Evolutionary conservation across 495 filamentous ascomycete genomes (phyloP).

Genomic region (Xylaria scruposa): DNA sequence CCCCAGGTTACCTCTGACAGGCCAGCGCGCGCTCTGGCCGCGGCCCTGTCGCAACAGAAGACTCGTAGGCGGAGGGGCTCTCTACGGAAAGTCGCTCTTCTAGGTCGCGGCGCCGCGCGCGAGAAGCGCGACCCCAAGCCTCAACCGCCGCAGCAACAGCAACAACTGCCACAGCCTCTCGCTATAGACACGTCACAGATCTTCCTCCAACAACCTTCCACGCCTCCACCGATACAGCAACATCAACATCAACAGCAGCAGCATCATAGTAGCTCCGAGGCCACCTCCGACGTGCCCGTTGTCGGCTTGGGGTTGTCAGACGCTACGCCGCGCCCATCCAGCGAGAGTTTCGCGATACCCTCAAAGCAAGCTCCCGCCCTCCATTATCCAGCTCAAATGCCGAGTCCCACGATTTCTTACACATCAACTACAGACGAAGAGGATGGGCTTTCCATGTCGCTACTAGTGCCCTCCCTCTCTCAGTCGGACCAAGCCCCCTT

Average conservation of each 20-base stretch:
- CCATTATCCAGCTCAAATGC: slow-evolving; percentile 43
- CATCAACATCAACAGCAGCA: slow-evolving; percentile 6
- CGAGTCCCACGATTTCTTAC: slow-evolving; percentile 66
- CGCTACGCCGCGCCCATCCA: slow-evolving; percentile 53
- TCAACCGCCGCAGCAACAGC: slow-evolving; percentile 12
- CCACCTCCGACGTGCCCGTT: slow-evolving; percentile 30
- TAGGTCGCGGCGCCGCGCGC: slow-evolving; percentile 70
- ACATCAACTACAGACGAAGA: slow-evolving; percentile 83
- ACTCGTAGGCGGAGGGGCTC: slow-evolving; percentile 80
- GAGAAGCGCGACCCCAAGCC: slow-evolving; percentile 60
- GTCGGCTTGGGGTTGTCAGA: slow-evolving; percentile 59
- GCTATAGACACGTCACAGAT: slow-evolving; percentile 51
- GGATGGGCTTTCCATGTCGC: slow-evolving; percentile 59
- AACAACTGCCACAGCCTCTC: slow-evolving; percentile 28
- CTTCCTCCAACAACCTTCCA: slow-evolving; percentile 29
- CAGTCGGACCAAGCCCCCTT: slow-evolving; percentile 54
- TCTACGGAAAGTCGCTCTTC: slow-evolving; percentile 77
- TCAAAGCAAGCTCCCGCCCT: slow-evolving; percentile 27
- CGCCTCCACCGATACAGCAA: slow-evolving; percentile 15
- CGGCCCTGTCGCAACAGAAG: slow-evolving; percentile 67
- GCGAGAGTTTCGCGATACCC: slow-evolving; percentile 50
- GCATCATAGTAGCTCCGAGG: not conserved
- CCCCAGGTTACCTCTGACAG: slow-evolving; percentile 31
- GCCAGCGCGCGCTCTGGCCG: slow-evolving; percentile 47
- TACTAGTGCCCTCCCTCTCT: slow-evolving; percentile 41